A percentile compares a stretch with the other conserved stretches of the same genome.
Evolutionary conservation across 305 asterid genomes (phyloP).

Genomic region (Solanum hybrid): DNA sequence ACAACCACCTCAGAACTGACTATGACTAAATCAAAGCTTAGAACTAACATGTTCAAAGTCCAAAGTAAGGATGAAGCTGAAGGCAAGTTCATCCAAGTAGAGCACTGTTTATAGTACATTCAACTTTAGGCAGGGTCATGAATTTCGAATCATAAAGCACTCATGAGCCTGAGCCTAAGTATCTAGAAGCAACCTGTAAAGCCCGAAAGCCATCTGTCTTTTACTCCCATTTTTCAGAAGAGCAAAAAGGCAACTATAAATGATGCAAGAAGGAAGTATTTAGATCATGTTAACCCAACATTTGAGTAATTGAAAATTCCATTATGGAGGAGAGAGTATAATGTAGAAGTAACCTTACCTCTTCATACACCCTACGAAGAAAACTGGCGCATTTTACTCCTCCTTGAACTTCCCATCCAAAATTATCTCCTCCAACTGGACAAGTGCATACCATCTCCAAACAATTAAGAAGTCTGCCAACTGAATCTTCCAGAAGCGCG

Average conservation of each 20-base stretch:
- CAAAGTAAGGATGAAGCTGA: not conserved
- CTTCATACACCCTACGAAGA: slow-evolving; percentile 89
- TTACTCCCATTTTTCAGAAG: not conserved
- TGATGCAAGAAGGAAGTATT: not conserved
- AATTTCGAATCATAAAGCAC: not conserved
- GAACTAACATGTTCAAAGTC: not conserved
- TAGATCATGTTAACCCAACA: not conserved
- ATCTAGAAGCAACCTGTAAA: not conserved
- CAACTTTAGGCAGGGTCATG: not conserved
- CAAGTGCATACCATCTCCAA: slow-evolving; percentile 49
- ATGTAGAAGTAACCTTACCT: slow-evolving; percentile 37
- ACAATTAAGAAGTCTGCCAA: slow-evolving; percentile 66
- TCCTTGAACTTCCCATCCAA: slow-evolving; percentile 59
- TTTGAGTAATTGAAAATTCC: not conserved
- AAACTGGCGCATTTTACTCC: slow-evolving; percentile 74
- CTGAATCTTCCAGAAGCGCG: slow-evolving; percentile 77
- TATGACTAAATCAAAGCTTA: not conserved
- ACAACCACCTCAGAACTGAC: not conserved
- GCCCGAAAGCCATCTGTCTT: not conserved
- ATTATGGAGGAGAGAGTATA: not conserved
- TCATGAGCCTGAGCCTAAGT: not conserved
- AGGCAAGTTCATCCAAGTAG: not conserved
- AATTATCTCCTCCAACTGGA: slow-evolving; percentile 19
- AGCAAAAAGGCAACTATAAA: not conserved
- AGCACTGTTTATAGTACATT: not conserved